A percentile compares a stretch with the other conserved stretches of the same genome.
Evolutionary conservation across 306 rosid species (phyloP).

Genomic region (Urtica urens): DNA sequence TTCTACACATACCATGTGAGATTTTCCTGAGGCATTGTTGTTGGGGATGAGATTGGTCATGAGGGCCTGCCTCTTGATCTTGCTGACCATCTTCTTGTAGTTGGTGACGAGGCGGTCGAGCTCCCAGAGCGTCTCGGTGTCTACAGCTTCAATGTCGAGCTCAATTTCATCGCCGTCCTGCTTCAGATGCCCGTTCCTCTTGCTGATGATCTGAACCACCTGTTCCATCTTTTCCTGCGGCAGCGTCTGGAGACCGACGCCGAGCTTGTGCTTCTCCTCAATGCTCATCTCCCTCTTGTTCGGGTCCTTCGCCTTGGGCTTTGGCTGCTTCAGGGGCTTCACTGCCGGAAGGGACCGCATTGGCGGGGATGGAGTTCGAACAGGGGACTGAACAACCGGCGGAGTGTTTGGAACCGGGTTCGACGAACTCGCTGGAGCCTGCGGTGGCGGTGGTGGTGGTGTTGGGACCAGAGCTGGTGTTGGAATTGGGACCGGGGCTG

Average conservation of each 20-base stretch:
- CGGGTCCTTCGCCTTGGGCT: constrained; percentile 91
- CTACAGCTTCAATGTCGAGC: constrained; percentile 90
- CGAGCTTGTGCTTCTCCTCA: constrained; percentile 86
- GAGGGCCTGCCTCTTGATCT: constrained; percentile 76
- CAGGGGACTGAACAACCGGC: constrained; percentile 48
- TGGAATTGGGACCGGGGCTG: neutral
- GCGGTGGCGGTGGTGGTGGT: neutral
- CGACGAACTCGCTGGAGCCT: constrained; percentile 37
- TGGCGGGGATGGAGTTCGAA: constrained; percentile 57
- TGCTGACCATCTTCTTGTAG: constrained; percentile 87
- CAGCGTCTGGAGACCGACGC: constrained; percentile 77
- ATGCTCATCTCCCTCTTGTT: constrained; percentile 84
- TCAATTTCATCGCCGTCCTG: constrained; percentile 98
- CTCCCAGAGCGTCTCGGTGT: constrained; percentile 97
- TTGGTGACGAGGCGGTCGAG: constrained; percentile 87
- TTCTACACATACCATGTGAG: constrained; percentile 62
- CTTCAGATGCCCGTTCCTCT: constrained; percentile 81
- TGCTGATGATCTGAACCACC: constrained; percentile 78
- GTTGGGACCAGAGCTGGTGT: neutral
- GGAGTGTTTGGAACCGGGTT: constrained; percentile 20
- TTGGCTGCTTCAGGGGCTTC: constrained; percentile 79
- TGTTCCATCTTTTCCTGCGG: constrained; percentile 95
- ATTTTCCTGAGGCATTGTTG: constrained; percentile 24
- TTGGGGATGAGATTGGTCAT: constrained; percentile 30
- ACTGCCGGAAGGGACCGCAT: constrained; percentile 36